phyloP scores from a whole-genome alignment of 2,329 filamentous ascomycete species.

The Pleoardoris graminearum region DNA sequence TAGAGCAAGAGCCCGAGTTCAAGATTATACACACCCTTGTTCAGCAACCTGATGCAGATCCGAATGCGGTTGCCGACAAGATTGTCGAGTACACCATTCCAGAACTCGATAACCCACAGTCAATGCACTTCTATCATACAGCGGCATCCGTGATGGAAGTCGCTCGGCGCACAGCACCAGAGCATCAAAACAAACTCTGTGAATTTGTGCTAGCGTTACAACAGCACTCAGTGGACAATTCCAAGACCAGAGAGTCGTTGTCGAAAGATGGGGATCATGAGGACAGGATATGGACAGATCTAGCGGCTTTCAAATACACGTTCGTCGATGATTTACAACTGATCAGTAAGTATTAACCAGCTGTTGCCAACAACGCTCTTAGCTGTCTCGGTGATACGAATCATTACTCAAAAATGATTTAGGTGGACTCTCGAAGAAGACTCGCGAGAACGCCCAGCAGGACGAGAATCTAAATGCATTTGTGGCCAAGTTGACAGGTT shows the following conservation, averaged over 20 bases:
- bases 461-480: background rate
- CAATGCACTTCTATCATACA: background rate
- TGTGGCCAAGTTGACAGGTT: background rate
- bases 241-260: background rate
- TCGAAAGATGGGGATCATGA: background rate
- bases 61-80: background rate
- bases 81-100: background rate
- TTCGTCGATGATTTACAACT: background rate
- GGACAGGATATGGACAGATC: background rate
- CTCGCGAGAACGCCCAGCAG: background rate
- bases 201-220: background rate
- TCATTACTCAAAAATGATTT: background rate
- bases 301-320: background rate
- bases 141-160: background rate
- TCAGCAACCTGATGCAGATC: background rate
- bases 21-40: background rate
- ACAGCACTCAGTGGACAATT: background rate
- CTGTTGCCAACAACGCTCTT: background rate
- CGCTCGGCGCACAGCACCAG: background rate
- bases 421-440: background rate
- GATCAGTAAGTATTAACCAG: background rate
- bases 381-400: background rate
- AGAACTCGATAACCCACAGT: background rate
- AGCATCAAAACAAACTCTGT: background rate
- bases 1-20: background rate